These are phyloP conservation scores for Ascomycota sp. DNA, from an alignment of 2,329 filamentous ascomycete species.

Conservation along the genomic window DNA sequence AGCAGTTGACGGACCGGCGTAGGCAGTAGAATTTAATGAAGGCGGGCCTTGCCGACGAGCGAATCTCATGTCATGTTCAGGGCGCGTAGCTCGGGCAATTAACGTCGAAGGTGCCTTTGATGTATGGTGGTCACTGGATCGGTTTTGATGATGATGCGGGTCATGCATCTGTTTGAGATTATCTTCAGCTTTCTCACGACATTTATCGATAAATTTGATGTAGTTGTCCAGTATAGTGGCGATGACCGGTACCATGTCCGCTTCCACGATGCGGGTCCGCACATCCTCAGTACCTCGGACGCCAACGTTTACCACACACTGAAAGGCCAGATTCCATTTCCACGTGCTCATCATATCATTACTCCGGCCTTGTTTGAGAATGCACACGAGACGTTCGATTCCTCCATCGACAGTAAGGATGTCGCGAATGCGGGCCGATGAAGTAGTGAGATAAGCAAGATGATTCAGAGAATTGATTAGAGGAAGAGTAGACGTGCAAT, in stretches of 20 bases:
- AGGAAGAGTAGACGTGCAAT: conserved; percentile 93
- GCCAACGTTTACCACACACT: conserved; percentile 97
- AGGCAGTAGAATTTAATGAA: conserved; percentile 29
- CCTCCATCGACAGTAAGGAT: conserved; percentile 97
- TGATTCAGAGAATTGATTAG: conserved; percentile 98
- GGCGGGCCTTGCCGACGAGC: conserved; percentile 65
- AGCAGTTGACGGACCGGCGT: conserved; percentile 17
- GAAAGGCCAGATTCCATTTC: conserved; percentile 99
- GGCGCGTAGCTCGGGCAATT: conserved; percentile 28
- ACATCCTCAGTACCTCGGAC: conserved; percentile 89
- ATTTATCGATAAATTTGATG: conserved; percentile 86
- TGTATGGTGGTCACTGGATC: conserved; percentile 26
- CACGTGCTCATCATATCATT: conserved; percentile 99
- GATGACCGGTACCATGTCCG: conserved; percentile 97
- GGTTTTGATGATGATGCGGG: conserved; percentile 26
- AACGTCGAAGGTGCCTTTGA: conserved; percentile 29
- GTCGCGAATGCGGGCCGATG: conserved; percentile 88
- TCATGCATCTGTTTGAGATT: conserved; percentile 48
- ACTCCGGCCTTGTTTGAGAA: conserved; percentile 89
- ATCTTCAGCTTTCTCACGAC: conserved; percentile 69
- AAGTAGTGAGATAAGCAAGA: conserved; percentile 93
- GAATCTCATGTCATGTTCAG: conserved; percentile 37
- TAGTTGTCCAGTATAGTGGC: conserved; percentile 97
- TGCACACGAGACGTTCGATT: conserved; percentile 89
- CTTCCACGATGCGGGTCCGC: conserved; percentile 86